Base-by-base conservation (phyloP, 2,329 filamentous ascomycete genomes). In the Graphiopsis chlorocephala region DNA sequence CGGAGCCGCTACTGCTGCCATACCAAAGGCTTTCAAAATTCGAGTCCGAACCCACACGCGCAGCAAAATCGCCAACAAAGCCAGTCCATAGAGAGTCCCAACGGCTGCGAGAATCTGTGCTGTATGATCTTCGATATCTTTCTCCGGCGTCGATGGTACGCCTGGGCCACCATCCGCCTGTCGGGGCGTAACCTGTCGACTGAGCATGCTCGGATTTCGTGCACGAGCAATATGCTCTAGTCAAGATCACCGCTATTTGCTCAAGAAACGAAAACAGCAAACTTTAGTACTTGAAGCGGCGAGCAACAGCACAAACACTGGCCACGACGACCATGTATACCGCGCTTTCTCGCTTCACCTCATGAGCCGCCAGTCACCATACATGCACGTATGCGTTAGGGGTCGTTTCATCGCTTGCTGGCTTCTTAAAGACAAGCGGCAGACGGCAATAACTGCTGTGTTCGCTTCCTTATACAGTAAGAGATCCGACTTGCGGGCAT, bases 11-110 rank as follows among this genome's bases (percentile, higher is more conserved):
- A 12, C 10, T 20, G 25, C 45, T 23, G 4, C 25, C 55, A 25
- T 58, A 58, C 55, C 55, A 45, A 45, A 58, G 4, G 55, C 55
- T 42, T 35, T 58, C 33, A 58, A 38, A 17, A 58, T 25, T 42
- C 33, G 35, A 28, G 35, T 38, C 25, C 55, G 55, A 17, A 58
- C 55, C 20, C 31, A 58, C 3, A 58, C 33, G 15, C 55, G 31
- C 15, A 58, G 11, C 33, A 58, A 58, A 23, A 58, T 33, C 17
- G 55, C 55, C 33, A 42, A 15, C 11, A 42, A 25, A 4, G 55
- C 55, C 23, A 58, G 8, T 14, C 55, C 55, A 28, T 58, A 58
- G 11, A 58, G 55, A 58, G 55, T 26, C 6, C 55, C 55, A n/a
- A 58, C 55, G 20, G 45, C 25, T 4, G 29, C 55, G 3, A 58